Evolutionary conservation across 176 grass and related monocot species (phyloP), one percentile per base, ranked within the genome.

Genomic region (Ensete glaucum): DNA sequence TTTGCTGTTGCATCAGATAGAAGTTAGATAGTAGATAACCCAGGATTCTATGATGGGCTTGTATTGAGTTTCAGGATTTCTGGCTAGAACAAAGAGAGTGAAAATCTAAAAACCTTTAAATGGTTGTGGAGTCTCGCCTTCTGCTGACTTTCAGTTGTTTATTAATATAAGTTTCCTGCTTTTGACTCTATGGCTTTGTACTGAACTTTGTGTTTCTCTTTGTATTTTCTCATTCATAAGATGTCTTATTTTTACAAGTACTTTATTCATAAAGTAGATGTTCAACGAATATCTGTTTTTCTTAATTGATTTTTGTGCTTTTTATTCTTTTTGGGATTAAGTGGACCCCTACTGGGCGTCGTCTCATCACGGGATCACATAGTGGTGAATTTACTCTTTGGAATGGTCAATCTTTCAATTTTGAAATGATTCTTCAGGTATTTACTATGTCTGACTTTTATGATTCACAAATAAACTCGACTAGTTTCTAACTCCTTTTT

Each of bases 391-490:
- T 99, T 72, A 99, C 95, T 50, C 73, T 99, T 64, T 99, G 95
- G 95, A 99, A 99, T 89, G 95, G 95, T 3, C 95, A 99, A 83
- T 99, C 95, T 84, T 99, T 99, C 85, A 99, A 99, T 75, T 99
- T 99, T 83, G 95, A 99, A 82, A 99, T 99, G 90, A 99, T 99
- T 80, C 95, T 99, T 88, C 95, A 99, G 90, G 95, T 99, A 93
- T 76, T 12, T 19, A 56, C 25, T 23, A 9, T 25, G 58, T 17
- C 14, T 53, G 21, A 3, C 65, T 64, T 64, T n/a, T 52, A 2
- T 52, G 10, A 9, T 23, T 52, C 19, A 65, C 53, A 52, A 25
- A 16, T 14, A 53, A 77, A 12, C 12, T 77, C n/a, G 20, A 65
- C 29, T 69, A 9, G 14, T 20, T 53, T 8, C 13, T 26, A 60